Conservation (phyloP, 2,329 filamentous ascomycete species). For the Sporothrix dimorphospora region DNA sequence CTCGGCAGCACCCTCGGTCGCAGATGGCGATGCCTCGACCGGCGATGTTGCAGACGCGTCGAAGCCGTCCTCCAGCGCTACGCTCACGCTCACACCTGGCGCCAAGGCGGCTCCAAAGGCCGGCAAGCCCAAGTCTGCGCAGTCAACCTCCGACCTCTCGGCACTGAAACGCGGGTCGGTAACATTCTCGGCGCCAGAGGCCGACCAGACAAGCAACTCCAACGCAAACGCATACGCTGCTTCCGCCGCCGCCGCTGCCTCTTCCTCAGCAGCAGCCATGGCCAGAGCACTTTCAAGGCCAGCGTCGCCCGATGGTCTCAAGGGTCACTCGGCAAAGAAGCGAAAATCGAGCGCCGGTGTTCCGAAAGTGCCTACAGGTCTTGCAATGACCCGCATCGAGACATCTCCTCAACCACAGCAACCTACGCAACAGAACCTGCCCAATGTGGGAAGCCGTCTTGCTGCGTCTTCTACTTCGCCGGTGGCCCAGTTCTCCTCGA, state of each 20-base stretch:
- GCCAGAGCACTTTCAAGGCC: conserved; percentile 71
- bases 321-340: conserved; percentile 74
- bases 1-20: conserved; percentile 26
- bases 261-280: conserved; percentile 36
- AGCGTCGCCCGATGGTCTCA: conserved; percentile 67
- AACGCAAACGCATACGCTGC: not conserved
- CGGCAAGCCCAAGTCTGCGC: conserved; percentile 50
- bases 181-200: conserved; percentile 32
- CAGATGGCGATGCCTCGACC: conserved; percentile 27
- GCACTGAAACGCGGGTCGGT: conserved; percentile 57
- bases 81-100: conserved; percentile 22
- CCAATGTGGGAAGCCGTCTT: conserved; percentile 36
- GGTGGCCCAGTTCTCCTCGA: conserved; percentile 59
- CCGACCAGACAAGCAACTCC: not conserved
- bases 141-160: conserved; percentile 66
- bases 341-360: conserved; percentile 72
- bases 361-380: conserved; percentile 68
- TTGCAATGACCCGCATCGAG: conserved; percentile 83
- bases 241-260: conserved; percentile 36
- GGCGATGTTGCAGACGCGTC: conserved; percentile 27
- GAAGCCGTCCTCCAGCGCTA: conserved; percentile 21
- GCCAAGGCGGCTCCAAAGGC: conserved; percentile 38
- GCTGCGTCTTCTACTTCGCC: conserved; percentile 45
- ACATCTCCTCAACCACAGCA: conserved; percentile 49
- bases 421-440: conserved; percentile 43